Base-by-base conservation (phyloP, 495 filamentous ascomycete genomes). In the Penicillium odoratum region DNA sequence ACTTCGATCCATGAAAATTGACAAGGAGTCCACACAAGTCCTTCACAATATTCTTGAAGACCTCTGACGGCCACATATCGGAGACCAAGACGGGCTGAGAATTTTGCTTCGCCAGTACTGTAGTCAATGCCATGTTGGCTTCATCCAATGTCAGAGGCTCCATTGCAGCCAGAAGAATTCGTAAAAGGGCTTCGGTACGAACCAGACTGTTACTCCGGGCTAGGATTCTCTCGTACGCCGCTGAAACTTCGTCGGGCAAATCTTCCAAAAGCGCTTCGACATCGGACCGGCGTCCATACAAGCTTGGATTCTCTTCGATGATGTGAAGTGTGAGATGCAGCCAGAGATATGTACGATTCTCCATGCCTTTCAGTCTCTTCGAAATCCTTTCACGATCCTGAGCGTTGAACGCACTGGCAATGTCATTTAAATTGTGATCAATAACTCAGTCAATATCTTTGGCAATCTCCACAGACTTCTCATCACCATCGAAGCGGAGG, bases 401-500 rank as follows among this genome's bases (percentile, higher is more conserved):
- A 1, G n/a, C n/a, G 6, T 25, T 18, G 42, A 45, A 45, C 7
- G n/a, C 42, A 45, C 42, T 5, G 1, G 42, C 8, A 11, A 45
- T 16, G 3, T 47, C 26, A 7, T 49, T 11, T 7, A 78, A 38
- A 51, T 56, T 59, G 18, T 34, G 43, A 51, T 77, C 71, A 48
- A 76, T 77, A 30, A 77, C 66, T 5, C 73, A 58, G 63, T 74
- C 65, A 47, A 78, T 76, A 51, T 78, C 71, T 11, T 68, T 5
- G 59, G 54, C 54, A 42, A 78, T 74, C 31, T 65, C 48, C 11
- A 57, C 45, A 28, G 62, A 69, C 53, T 68, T 62, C 9, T 69
- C 58, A 30, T 72, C 65, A 36, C 69, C 69, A 38, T 74, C 64
- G 44, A 76, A 58, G 46, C 48, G 68, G 4, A 73, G 9, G 47